Evolutionary conservation across 2,329 filamentous ascomycete genomes (phyloP), one percentile per base, ranked within the genome.

Genomic region (Colletotrichum sp.): DNA sequence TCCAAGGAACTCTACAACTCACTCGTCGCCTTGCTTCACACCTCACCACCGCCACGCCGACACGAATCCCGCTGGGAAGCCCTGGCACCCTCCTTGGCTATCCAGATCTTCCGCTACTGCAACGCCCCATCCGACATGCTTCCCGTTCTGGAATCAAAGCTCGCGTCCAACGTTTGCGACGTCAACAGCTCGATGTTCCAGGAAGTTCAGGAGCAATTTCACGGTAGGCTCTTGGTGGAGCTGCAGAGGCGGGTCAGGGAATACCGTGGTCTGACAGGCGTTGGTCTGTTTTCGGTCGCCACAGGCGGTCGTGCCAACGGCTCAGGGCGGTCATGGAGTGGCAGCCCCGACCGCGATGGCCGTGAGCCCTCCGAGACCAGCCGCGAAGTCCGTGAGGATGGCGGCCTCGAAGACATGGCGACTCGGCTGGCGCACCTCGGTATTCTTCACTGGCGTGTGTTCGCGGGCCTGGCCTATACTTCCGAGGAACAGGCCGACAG

Each of bases 401-500:
- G 86, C 59, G 88, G 89, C 39, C 81, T 94, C 49, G 88, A 90
- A 59, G 93, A 95, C 75, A 91, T 98, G 83, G 92, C 95, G 1
- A 93, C 93, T 60, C 92, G 95, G 62, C 89, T 98, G 67, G 93
- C 95, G 7, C 96, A 98, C 81, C 92, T 98, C 60, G 92, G 95
- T 16, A 89, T 97, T 7, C 86, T 99, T 28, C 96, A 98, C 84
- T 98, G 96, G 96, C 91, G 95, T 65, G 94, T 98, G 5, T 99
- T 96, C 95, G 91, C 91, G 2, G 91, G 92, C 3, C 87, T 98
- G 69, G 92, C 94, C 15, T 98, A 98, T 82, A 78, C 86, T 16
- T 84, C 84, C 30, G 88, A 87, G 32, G 76, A 80, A 34, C 84
- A 87, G 69, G 71, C 67, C 67, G 83, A 82, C 65, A 83, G 84